Conservation (phyloP, 2,329 filamentous ascomycete species). For the Xylaria multiplex region DNA sequence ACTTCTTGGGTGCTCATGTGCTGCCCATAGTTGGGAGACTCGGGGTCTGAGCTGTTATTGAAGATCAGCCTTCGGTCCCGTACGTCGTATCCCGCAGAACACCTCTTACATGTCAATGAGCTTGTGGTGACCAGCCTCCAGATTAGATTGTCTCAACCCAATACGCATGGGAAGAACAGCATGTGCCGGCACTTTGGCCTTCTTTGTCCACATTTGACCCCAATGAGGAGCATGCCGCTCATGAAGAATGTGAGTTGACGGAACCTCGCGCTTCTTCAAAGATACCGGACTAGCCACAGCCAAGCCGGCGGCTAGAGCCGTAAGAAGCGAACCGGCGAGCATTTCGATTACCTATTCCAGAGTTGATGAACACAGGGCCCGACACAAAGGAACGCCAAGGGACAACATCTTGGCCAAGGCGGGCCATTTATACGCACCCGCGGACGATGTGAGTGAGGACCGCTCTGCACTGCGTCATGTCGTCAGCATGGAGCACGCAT, state of each 20-base stretch:
- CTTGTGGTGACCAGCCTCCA: conserved; percentile 46
- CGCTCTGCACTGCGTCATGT: conserved; percentile 20
- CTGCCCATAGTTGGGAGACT: conserved; percentile 50
- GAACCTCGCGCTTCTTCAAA: conserved; percentile 36
- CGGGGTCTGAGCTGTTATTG: conserved; percentile 41
- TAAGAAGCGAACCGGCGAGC: conserved; percentile 36
- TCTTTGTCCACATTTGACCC: conserved; percentile 44
- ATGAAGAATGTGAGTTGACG: conserved; percentile 47
- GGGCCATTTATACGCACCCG: conserved; percentile 20
- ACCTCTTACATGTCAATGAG: conserved; percentile 48
- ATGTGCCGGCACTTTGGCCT: conserved; percentile 40
- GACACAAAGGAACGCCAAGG: neutral
- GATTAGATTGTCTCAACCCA: conserved; percentile 47
- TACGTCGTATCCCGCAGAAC: neutral
- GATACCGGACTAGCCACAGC: conserved; percentile 35
- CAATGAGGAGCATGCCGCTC: conserved; percentile 47
- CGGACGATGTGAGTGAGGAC: neutral
- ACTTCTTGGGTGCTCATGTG: conserved; percentile 53
- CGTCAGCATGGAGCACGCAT: conserved; percentile 30
- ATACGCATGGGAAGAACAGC: conserved; percentile 49
- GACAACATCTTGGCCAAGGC: conserved; percentile 7
- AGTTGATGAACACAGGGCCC: conserved; percentile 5
- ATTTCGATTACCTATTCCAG: conserved; percentile 26
- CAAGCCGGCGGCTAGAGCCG: conserved; percentile 37
- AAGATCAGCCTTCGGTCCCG: conserved; percentile 19